Evolutionary conservation across 495 filamentous ascomycete genomes (phyloP), one percentile per base, ranked within the genome.

Genomic region (Hyaloscypha hepaticicola): DNA sequence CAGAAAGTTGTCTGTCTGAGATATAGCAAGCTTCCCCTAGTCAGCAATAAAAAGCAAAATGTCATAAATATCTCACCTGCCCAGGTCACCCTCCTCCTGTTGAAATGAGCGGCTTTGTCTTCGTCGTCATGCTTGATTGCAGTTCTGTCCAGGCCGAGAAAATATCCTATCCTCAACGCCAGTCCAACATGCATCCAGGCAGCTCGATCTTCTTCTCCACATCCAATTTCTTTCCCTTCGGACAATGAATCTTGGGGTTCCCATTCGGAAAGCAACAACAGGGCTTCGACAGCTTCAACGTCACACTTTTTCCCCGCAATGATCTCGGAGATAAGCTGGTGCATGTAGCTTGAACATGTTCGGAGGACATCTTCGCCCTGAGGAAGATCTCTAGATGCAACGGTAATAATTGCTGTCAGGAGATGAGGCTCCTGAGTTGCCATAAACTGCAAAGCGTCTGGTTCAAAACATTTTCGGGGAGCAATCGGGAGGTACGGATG

Each of bases 181-280:
- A 84, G 76, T 4, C 85, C 85, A 8, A 87, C 83, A 72, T 87
- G 84, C 85, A 87, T 87, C 85, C 85, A 88, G 3, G 83, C 83
- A 33, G 84, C 84, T 45, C 84, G 79, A 65, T 88, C 85, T 70
- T 88, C 85, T 69, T 87, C 83, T 22, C 85, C 85, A 48, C 83
- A 79, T 0, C 85, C 85, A 6, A 87, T 82, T 22, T 80, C 76
- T 64, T 82, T 83, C 66, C 80, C 61, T 73, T 76, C 9, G 75
- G 76, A 22, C 77, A 75, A 7, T 4, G 60, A 64, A 45, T 80
- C 82, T 28, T 87, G 85, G 1, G 85, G 85, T 57, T 84, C 83
- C 85, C 85, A 87, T 71, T 88, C 85, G 1, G 85, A 85, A n/a
- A 87, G 76, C 12, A 88, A 68, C 14, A 88, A 75, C 6, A 88